Conservation (phyloP, 176 grass and related monocot genomes). For the Aegilops bicornis region DNA sequence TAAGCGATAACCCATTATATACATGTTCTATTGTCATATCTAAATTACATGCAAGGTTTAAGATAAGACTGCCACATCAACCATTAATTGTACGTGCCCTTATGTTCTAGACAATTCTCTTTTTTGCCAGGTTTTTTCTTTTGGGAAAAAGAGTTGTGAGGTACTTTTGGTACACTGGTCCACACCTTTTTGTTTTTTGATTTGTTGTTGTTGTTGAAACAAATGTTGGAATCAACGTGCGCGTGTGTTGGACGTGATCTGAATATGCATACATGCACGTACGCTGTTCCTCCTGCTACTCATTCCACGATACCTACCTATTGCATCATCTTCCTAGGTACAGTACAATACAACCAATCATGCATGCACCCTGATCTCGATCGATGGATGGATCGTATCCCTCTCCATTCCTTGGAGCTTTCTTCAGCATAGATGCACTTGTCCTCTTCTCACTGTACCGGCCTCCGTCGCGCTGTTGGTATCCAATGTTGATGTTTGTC, state of each 20-base stretch:
- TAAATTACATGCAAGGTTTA: no score
- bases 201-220: not conserved
- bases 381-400: not conserved
- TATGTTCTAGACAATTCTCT: no score
- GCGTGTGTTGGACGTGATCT: constrained; percentile 8
- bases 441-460: constrained; percentile 13
- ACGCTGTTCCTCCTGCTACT: not conserved
- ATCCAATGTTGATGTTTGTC: constrained; percentile 22
- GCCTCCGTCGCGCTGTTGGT: not conserved
- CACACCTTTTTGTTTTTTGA: not conserved
- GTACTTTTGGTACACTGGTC: no score
- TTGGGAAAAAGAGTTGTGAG: no score
- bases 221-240: constrained; percentile 3
- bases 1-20: no score
- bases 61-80: no score
- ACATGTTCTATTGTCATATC: no score
- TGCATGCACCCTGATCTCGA: not conserved
- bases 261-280: not conserved
- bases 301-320: not conserved
- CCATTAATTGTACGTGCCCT: no score
- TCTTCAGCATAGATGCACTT: not conserved
- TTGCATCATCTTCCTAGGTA: not conserved
- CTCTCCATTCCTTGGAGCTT: constrained; percentile 17
- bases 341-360: not conserved
- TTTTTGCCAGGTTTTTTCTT: no score